Evolutionary conservation across 2,329 filamentous ascomycete species (phyloP), one percentile per base, ranked within the genome.

Genomic region (Beauveria caledonica): DNA sequence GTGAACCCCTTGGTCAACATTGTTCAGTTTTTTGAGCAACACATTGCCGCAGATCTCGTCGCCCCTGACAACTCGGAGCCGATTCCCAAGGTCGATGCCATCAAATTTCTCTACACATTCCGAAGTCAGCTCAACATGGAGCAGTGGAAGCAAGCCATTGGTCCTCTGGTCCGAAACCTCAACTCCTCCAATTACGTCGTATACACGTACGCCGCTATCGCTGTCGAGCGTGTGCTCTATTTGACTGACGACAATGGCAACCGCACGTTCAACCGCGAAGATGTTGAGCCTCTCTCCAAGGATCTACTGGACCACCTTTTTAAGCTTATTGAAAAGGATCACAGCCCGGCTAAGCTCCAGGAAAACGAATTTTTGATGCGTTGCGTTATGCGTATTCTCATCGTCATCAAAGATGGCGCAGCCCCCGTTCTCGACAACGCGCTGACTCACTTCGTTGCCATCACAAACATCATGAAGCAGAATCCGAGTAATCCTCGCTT

Each of bases 341-440:
- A 82, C 4, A 87, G 89, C 11, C 88, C 95, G 1, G 86, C 93
- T 65, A 99, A 97, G 79, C 86, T 99, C 63, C 94, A 99, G 71
- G 94, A 99, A 75, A 99, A 99, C 70, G 94, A 99, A 71, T 99
- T 97, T 73, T 74, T 99, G 69, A 97, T 99, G 92, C 90, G 92
- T 68, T 99, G 94, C 69, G 91, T 97, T 60, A 99, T 99, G 94
- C 86, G 94, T 67, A 93, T 99, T 13, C 80, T 99, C 63, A 92
- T 99, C 65, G 92, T 97, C 64, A 89, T 97, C 73, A 90, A 88
- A 71, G 92, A 96, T 52, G 89, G 86, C 29, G 85, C 93, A 15
- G 75, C 86, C 2, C 81, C 86, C 1, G 86, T 94, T 53, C 80
- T 88, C 6, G 90, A 96, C 66, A 83, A 82, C 65, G 85, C 96